Evolutionary conservation across 176 grass and related monocot species (phyloP), one percentile per base, ranked within the genome.

Genomic region (Leersia perrieri): DNA sequence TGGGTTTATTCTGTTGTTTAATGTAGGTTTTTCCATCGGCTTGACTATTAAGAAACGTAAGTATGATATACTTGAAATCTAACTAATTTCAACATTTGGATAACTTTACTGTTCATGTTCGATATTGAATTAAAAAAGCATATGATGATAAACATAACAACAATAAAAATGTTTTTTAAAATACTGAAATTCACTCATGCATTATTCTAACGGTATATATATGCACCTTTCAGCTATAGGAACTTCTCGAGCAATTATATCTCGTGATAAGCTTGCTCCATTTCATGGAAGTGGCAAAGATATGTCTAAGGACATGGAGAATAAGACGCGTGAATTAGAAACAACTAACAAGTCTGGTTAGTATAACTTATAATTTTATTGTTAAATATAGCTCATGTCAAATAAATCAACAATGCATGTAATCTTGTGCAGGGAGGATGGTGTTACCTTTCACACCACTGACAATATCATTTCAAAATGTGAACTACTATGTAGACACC

Each of bases 401-500:
- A 27, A 86, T 2, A 66, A 14, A 33, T 39, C 26, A 33, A 60
- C 41, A 64, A n/a, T n/a, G n/a, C n/a, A 60, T 73, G 12, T 13
- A 67, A 74, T 80, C 11, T 73, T 69, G 70, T 60, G 47, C 81
- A 94, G 92, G 84, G 44, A 94, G 80, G 70, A 89, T 94, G 88
- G 94, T 88, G n/a, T n/a, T n/a, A n/a, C n/a, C n/a, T n/a, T n/a
- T n/a, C n/a, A n/a, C n/a, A n/a, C n/a, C n/a, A n/a, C n/a, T n/a
- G n/a, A n/a, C n/a, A n/a, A n/a, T n/a, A n/a, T n/a, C n/a, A n/a
- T n/a, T n/a, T n/a, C n/a, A 90, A 23, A 82, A 97, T 73, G 84
- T 97, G 58, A 97, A 90, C 73, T 97, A 97, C 78, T 94, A 90
- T 28, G 87, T 97, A 51, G 91, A 94, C 27, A 87, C 87, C 63